Base-by-base conservation (phyloP, 1,284 basidiomycete species). In the Pisolithus thermaeus region DNA sequence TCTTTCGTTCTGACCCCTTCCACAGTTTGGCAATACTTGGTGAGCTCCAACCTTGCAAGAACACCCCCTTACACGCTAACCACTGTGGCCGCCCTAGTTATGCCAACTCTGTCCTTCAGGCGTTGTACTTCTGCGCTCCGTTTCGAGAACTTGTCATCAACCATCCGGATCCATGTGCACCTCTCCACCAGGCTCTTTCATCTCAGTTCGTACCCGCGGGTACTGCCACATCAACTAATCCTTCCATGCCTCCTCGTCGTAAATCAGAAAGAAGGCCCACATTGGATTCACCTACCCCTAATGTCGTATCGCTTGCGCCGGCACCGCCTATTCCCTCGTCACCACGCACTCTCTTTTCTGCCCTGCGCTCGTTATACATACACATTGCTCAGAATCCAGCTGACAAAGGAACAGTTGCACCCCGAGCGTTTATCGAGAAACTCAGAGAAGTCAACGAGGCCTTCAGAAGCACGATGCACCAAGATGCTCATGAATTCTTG, bases 401-500 rank as follows among this genome's bases (percentile, higher is more conserved):
- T 7, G 87, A 91, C 58, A 87, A 88, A 62, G 94, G 93, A 52
- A 89, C 88, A 7, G 81, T 96, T 41, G 81, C 91, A 2, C 94
- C 94, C 3, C 81, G 86, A 54, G 89, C 89, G 27, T 90, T 97
- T 69, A 86, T 97, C 64, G 86, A 91, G 59, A 94, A 94, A 62
- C 79, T 97, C 60, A 90, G 90, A 66, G 83, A 90, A 63, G 75
- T 92, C 63, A 96, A 95, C 69, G 89, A 89, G 62, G 76, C 87
- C 50, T 97, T 94, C 68, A 81, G 90, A 49, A 85, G 84, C 37
- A 87, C 86, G 27, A 87, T 87, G 78, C 95, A 95, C 63, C 94
- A 97, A 66, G 95, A 97, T 67, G 94, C 94, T 2, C 94, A 97
- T 68, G 96, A 99, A 71, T 97, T 99, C 70, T 77, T 98, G 49